Evolutionary conservation across 768 basidiomycete genomes (phyloP).

Genomic region (Suillus placidus): DNA sequence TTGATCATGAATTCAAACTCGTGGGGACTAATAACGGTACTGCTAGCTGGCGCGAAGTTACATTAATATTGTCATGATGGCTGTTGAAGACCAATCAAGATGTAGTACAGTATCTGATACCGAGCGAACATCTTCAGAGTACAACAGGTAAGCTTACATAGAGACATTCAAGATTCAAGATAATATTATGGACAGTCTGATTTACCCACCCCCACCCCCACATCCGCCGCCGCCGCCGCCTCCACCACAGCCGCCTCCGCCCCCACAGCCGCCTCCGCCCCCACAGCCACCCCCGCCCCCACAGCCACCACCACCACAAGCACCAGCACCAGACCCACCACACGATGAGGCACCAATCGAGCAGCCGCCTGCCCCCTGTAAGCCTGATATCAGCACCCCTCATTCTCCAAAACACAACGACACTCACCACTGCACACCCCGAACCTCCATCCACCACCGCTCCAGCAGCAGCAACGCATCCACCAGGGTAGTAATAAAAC

Average conservation of each 20-base stretch:
- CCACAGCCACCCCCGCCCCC: slow-evolving; percentile 30
- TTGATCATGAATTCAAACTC: not conserved
- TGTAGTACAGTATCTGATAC: not conserved
- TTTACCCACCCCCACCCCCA: not conserved
- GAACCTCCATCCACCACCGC: slow-evolving; percentile 7
- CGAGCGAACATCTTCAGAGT: not conserved
- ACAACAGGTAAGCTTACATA: not conserved
- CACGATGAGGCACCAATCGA: not conserved
- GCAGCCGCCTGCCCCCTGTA: slow-evolving; percentile 4
- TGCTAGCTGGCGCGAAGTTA: not conserved
- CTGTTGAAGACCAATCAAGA: not conserved
- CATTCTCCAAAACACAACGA: not conserved
- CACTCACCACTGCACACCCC: slow-evolving; percentile 12
- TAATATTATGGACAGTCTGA: not conserved
- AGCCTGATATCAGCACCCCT: not conserved
- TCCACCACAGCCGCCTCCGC: not conserved
- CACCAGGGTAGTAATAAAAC: slow-evolving; percentile 27
- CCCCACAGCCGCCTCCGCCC: not conserved
- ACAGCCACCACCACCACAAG: slow-evolving; percentile 17
- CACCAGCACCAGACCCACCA: slow-evolving; percentile 17
- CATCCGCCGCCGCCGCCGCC: not conserved
- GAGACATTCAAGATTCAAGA: not conserved
- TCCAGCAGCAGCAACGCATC: slow-evolving; percentile 17
- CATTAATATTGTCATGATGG: not conserved
- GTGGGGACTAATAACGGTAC: not conserved